These are phyloP conservation scores for Hypomontagnella monticulosa DNA, from an alignment of 495 filamentous ascomycete genomes.

Conservation along the genomic window DNA sequence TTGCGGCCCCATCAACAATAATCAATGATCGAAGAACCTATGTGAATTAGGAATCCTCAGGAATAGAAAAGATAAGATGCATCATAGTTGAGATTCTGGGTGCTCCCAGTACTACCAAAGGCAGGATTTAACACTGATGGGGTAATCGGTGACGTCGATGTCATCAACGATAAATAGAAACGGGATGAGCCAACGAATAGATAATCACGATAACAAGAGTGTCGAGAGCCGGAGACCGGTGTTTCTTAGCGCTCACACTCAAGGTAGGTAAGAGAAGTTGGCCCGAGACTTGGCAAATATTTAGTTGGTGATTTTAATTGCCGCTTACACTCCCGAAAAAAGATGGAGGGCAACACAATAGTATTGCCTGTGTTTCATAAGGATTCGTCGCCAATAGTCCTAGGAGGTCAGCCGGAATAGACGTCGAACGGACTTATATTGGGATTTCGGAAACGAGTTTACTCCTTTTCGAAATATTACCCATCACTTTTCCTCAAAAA, in stretches of 20 bases:
- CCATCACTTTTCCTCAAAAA: too few relatives aligned
- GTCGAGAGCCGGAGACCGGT: constrained; percentile 17
- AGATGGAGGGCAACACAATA: too few relatives aligned
- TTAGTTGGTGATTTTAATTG: not conserved
- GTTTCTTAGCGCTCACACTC: not conserved
- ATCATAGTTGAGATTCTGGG: constrained; percentile 6
- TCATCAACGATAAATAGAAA: constrained; percentile 7
- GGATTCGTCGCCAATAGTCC: too few relatives aligned
- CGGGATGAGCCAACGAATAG: constrained; percentile 1
- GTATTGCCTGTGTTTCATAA: too few relatives aligned
- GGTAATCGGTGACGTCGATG: constrained; percentile 24
- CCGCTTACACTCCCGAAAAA: not conserved
- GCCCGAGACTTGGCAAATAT: too few relatives aligned
- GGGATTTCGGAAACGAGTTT: too few relatives aligned
- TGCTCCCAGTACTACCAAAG: not conserved
- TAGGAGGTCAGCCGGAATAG: too few relatives aligned
- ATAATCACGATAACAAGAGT: not conserved
- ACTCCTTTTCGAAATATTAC: too few relatives aligned
- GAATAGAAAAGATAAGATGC: constrained; percentile 17
- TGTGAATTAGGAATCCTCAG: constrained; percentile 18
- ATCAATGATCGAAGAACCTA: constrained; percentile 7
- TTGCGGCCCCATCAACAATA: constrained; percentile 30
- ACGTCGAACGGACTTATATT: too few relatives aligned
- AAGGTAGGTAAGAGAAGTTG: not conserved
- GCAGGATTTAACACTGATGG: constrained; percentile 8